Evolutionary conservation across 495 filamentous ascomycete genomes (phyloP).

Genomic region (Lentithecium fluviatile): DNA sequence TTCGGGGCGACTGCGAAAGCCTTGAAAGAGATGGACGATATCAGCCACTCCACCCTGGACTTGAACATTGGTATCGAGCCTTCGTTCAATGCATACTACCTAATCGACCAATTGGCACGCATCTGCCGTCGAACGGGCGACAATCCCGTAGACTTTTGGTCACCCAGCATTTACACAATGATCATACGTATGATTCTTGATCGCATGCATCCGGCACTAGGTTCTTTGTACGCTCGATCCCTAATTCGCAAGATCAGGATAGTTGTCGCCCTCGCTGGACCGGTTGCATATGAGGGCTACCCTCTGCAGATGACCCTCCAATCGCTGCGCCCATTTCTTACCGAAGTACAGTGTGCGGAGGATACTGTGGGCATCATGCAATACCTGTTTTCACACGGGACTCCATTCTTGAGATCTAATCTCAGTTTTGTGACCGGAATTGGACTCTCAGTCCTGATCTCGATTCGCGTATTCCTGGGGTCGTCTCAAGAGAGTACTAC

Average conservation of each 20-base stretch:
- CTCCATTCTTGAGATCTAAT: conserved; percentile 55
- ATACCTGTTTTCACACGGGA: conserved; percentile 74
- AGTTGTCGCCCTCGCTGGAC: conserved; percentile 73
- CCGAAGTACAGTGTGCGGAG: conserved; percentile 82
- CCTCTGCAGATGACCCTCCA: conserved; percentile 90
- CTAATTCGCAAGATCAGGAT: conserved; percentile 83
- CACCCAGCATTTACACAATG: conserved; percentile 67
- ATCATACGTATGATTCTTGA: conserved; percentile 76
- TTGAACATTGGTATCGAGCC: conserved; percentile 80
- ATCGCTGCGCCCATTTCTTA: conserved; percentile 73
- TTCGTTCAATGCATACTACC: conserved; percentile 73
- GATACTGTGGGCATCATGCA: conserved; percentile 85
- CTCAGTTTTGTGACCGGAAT: conserved; percentile 79
- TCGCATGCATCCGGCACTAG: conserved; percentile 80
- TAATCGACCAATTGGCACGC: conserved; percentile 70
- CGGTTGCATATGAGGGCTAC: conserved; percentile 69
- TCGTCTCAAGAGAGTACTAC: conserved; percentile 67
- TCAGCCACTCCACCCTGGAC: conserved; percentile 57
- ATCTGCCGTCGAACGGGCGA: conserved; percentile 68
- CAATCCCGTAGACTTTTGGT: conserved; percentile 70
- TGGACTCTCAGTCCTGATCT: conserved; percentile 70
- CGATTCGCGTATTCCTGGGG: conserved; percentile 68
- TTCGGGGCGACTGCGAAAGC: conserved; percentile 59
- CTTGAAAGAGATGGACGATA: conserved; percentile 65
- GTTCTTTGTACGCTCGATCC: conserved; percentile 79